Base-by-base conservation (phyloP, 2,329 filamentous ascomycete genomes). In the Madurella fahalii region DNA sequence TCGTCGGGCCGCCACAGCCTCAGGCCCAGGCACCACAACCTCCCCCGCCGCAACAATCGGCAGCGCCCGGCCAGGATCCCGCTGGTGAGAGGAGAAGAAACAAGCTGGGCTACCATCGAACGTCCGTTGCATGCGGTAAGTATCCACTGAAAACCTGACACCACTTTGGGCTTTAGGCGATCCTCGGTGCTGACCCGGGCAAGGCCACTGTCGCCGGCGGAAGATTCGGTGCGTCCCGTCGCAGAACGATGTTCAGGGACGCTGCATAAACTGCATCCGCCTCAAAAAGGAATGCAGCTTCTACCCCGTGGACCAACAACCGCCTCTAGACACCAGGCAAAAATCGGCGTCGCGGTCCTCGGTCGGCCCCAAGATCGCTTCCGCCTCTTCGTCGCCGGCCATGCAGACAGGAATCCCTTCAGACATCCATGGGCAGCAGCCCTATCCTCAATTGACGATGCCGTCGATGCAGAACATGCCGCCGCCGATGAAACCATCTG, bases 211-310 rank as follows among this genome's bases (percentile, higher is more conserved):
- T 69, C 89, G 93, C 66, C 82, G 89, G 68, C 86, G 93, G 63
- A 97, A 97, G 73, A 97, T 97, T 59, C 82, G 93, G 72, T 97
- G 93, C 71, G 83, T 96, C 49, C 80, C 90, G 42, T 84, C 89
- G 9, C 79, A 83, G 47, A 84, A 85, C 60, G 90, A 95, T 63
- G 69, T 78, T 9, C 83, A 89, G 65, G 85, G 85, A 44, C 85
- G 91, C 60, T 97, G 93, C 72, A 83, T 87, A 61, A 96, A 95
- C 74, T 97, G 93, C 72, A 95, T 96, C 65, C 85, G 91, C 45
- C 75, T 97, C 67, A 95, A 95, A 71, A 96, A 95, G 67, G 90
- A 96, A 61, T 97, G 93, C 72, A 90, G 87, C 68, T 97, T 95
- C 72, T 89, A 86, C 64, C 89, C 92, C 0, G 92, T 96, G 18